phyloP scores from a whole-genome alignment of 345 rosid genomes.

The Rhodomyrtus tomentosa region DNA sequence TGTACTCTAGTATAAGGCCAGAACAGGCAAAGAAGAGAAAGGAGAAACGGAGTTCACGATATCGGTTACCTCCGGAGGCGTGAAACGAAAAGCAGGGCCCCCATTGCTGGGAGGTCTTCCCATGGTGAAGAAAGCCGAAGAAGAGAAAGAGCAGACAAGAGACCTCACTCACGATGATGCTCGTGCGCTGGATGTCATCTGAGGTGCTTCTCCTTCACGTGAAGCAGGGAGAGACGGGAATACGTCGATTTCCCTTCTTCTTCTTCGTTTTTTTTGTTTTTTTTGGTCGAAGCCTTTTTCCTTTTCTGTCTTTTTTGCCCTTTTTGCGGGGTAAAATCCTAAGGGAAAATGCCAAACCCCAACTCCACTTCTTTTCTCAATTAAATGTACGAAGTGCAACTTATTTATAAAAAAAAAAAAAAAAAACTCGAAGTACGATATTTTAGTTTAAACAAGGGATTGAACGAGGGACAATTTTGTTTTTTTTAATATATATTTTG shows the following conservation, averaged over 20 bases:
- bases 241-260: background rate
- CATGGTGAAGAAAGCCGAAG: slow-evolving; percentile 21
- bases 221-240: background rate
- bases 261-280: too few species aligned
- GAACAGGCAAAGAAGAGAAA: background rate
- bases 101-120: slow-evolving; percentile 98
- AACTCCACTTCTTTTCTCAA: too few species aligned
- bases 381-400: too few species aligned
- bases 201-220: background rate
- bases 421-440: too few species aligned
- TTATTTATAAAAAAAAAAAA: too few species aligned
- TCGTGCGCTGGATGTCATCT: background rate
- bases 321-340: background rate
- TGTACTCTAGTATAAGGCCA: too few species aligned
- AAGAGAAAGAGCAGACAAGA: background rate
- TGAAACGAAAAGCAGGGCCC: slow-evolving; percentile 94
- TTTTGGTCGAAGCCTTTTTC: too few species aligned
- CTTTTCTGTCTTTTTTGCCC: background rate
- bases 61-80: slow-evolving; percentile 45
- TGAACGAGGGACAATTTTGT: too few species aligned
- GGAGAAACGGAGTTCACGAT: background rate
- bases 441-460: too few species aligned
- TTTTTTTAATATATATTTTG: too few species aligned
- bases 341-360: too few species aligned
- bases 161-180: background rate